Base-by-base conservation (phyloP, 176 grass and related monocot genomes). In the Carex parvula region DNA sequence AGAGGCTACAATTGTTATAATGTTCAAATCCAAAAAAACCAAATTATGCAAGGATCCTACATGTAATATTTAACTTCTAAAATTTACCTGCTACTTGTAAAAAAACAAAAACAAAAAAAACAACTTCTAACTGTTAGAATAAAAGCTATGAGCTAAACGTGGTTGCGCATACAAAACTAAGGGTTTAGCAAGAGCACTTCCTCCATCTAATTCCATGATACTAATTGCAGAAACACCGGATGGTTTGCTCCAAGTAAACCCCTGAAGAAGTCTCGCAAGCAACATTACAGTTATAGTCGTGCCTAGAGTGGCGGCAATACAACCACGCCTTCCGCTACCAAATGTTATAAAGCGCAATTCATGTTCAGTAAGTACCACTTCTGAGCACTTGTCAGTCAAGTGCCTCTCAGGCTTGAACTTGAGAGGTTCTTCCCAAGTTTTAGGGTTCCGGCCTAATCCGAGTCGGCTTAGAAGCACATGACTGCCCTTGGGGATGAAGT, bases 261-360 rank as follows among this genome's bases (percentile, higher is more conserved):
- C 84, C 15, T 91, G 87, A 39, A 91, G 61, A 64, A 64, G 24
- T 64, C 61, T 21, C 0, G 61, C 61, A 8, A 91, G 26, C n/a
- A 84, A 60, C 87, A 88, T 86, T n/a, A 78, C 30, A 8, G 64
- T 90, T 54, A 90, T 82, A 2, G 22, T 9, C 0, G 64, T 82
- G 6, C 89, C 89, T 1, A 85, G 44, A 2, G 57, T 15, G 7
- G 26, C 30, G 0, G 30, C 85, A 9, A 83, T 35, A 63, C 89
- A 90, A 26, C 57, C 37, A 0, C 89, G 75, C 22, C 89, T 64
- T 29, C 89, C 85, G 0, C 33, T 61, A 17, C 53, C 59, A 11
- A 90, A 90, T 8, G 89, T 79, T 50, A 90, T 82, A 53, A 90
- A 85, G 3, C 74, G 54, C 15, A 90, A 59, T 1, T 86, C 33